Base-by-base conservation (phyloP, 352 stramenopile genomes). In the Phytophthora palmivora region DNA sequence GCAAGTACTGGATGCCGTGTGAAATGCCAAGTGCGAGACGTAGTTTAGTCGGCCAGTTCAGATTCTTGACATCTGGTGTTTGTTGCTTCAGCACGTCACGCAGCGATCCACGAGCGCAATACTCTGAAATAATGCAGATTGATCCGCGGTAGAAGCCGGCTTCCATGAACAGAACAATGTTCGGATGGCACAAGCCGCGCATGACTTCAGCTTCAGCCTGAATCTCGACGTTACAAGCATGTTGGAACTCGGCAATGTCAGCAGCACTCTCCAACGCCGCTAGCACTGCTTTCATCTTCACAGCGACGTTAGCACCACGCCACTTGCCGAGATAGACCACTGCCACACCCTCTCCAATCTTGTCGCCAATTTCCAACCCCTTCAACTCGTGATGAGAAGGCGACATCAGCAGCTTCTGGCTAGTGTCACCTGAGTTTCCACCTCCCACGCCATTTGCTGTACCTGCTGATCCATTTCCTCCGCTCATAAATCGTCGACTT, bases 81-180 rank as follows among this genome's bases (percentile, higher is more conserved):
- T 76, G 39, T 24, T 83, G 78, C 72, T 88, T 86, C 19, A 99
- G 70, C 28, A 98, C 92, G 72, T 99, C 96, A 47, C 95, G 98
- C 3, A 99, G 73, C 7, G 93, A 98, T 12, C 96, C 96, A 47
- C 97, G 89, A 2, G 87, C 87, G 34, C 96, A 98, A 49, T 97
- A 94, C 74, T 99, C 96, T 21, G 94, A 98, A 53, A 99, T 87
- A 58, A 99, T 99, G 47, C 94, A 98, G 55, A 95, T 94, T 8
- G 85, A 93, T 12, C 84, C 76, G 2, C 75, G 82, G 66, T 94
- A 94, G 53, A 95, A 94, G 1, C 87, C 87, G 1, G 87, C 87
- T 46, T 94, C 87, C 85, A 95, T 94, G 65, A 95, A 95, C 32
- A 94, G 60, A 67, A 95, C 87, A 37, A 95, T 95, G 62, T 95